Base-by-base conservation (phyloP, 2,329 filamentous ascomycete genomes). In the Colletotrichum horii region DNA sequence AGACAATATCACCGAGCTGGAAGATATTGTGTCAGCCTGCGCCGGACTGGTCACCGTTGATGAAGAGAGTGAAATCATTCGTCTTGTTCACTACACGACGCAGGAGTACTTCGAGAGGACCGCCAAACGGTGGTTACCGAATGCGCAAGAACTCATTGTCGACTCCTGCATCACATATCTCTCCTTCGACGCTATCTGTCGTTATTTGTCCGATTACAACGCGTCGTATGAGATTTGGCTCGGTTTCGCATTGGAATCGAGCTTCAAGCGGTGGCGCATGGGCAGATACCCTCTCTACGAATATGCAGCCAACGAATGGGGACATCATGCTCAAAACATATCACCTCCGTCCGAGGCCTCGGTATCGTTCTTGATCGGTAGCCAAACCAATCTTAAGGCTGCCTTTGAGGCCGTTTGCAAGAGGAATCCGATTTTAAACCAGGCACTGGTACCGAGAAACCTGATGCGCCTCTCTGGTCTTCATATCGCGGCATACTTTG, bases 21-120 rank as follows among this genome's bases (percentile, higher is more conserved):
- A 83, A 8, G 79, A 83, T 3, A 73, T 87, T 2, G 72, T 87
- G 0, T 83, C 83, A 5, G 79, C 81, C 3, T 89, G 86, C 72
- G 83, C 82, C 36, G 87, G 87, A 1, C 68, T 89, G 12, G 83
- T 89, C 3, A 84, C 82, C 0, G 52, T 87, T 4, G 85, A 89
- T 43, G 72, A 84, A 60, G 77, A 84, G 58, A 88, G 81, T 64
- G 64, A 80, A 22, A 79, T 84, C 30, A 79, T 89, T 14, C 82
- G 85, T 4, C 76, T 89, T 0, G 85, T 87, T 4, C 87, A 89
- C 76, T 86, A 87, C 70, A 89, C 88, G 0, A 81, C 86, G 2
- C 84, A 88, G 58, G 83, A 88, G 52, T 89, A 87, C 77, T 83
- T 89, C 56, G 80, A 85, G 22, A 64, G 74, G 15, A 83, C 77